phyloP scores from a whole-genome alignment of 257 asterid genomes.

The Salvia splendens region DNA sequence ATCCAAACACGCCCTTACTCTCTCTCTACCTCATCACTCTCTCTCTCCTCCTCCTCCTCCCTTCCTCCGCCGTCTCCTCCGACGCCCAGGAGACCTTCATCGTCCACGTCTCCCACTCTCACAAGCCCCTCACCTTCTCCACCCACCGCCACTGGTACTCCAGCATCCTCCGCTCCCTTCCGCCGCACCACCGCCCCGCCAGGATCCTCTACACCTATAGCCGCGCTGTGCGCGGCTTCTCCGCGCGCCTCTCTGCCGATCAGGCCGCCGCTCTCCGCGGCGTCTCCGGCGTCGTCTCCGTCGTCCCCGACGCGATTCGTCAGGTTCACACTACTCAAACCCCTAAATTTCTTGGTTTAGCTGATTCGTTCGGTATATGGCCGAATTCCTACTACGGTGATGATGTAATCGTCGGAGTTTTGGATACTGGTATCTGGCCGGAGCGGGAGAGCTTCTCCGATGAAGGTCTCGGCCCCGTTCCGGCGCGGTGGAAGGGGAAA shows the following conservation, averaged over 20 bases:
- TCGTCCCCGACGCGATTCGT: constrained; percentile 63
- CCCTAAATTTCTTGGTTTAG: constrained; percentile 67
- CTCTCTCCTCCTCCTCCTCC: constrained; percentile 27
- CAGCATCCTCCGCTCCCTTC: constrained; percentile 63
- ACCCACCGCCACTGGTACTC: constrained; percentile 79
- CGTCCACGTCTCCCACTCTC: constrained; percentile 66
- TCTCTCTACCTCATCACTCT: constrained; percentile 33
- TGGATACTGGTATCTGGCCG: constrained; percentile 98
- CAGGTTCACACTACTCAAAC: constrained; percentile 82
- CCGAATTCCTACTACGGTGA: constrained; percentile 82
- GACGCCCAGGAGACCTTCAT: constrained; percentile 65
- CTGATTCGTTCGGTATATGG: constrained; percentile 79
- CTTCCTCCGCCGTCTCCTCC: constrained; percentile 39
- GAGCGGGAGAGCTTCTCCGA: constrained; percentile 85
- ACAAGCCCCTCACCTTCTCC: constrained; percentile 63
- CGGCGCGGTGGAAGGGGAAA: constrained; percentile 72
- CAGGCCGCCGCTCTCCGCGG: constrained; percentile 60
- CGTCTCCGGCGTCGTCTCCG: constrained; percentile 62
- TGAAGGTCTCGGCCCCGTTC: constrained; percentile 63
- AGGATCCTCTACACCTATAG: constrained; percentile 68
- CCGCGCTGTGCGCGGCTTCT: constrained; percentile 70
- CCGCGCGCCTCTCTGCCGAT: constrained; percentile 58
- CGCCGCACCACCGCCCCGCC: constrained; percentile 53
- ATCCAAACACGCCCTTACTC: constrained; percentile 32
- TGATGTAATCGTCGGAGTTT: constrained; percentile 76